A percentile compares a stretch with the other conserved stretches of the same genome.
phyloP scores from a whole-genome alignment of 192 early-diverging fungal species.

The Coemansia brasiliensis region DNA sequence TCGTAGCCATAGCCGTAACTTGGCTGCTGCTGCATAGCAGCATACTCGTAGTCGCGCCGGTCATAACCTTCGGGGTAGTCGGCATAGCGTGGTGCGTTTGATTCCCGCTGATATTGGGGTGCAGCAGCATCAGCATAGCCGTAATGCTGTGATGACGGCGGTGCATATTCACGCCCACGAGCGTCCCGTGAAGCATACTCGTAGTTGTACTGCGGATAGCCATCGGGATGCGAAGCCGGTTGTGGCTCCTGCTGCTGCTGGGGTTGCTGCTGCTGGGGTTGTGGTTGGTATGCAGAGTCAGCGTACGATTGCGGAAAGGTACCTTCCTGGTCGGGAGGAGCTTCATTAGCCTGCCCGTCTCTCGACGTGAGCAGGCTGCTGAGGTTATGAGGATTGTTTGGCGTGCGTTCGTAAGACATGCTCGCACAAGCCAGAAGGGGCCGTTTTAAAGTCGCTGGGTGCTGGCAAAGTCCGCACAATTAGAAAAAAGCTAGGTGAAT shows the following conservation, averaged over 20 bases:
- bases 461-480: conserved; percentile 1
- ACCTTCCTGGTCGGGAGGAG: conserved; percentile 21
- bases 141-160: conserved; percentile 21
- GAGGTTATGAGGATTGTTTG: conserved; percentile 39
- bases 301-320: conserved; percentile 13
- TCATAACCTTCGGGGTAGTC: conserved; percentile 40
- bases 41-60: conserved; percentile 33
- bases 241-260: conserved; percentile 3
- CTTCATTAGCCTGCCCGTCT: conserved; percentile 6
- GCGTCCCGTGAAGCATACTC: conserved; percentile 22
- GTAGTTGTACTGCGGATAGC: conserved; percentile 31
- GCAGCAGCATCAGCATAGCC: conserved; percentile 14
- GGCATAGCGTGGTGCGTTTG: conserved; percentile 17
- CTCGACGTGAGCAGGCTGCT: conserved; percentile 44
- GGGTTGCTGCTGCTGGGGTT: conserved; percentile 7
- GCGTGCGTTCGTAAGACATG: conserved; percentile 50
- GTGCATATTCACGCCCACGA: conserved; percentile 14
- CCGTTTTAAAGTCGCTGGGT: neutral
- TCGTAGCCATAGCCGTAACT: conserved; percentile 41
- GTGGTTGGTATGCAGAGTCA: conserved; percentile 25
- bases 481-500: neutral
- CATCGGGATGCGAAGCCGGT: conserved; percentile 2
- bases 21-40: conserved; percentile 6
- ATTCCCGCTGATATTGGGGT: conserved; percentile 5
- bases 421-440: conserved; percentile 3